A percentile compares a stretch with the other conserved stretches of the same genome.
phyloP scores from a whole-genome alignment of 192 early-diverging fungal species.

The Linnemannia exigua region DNA sequence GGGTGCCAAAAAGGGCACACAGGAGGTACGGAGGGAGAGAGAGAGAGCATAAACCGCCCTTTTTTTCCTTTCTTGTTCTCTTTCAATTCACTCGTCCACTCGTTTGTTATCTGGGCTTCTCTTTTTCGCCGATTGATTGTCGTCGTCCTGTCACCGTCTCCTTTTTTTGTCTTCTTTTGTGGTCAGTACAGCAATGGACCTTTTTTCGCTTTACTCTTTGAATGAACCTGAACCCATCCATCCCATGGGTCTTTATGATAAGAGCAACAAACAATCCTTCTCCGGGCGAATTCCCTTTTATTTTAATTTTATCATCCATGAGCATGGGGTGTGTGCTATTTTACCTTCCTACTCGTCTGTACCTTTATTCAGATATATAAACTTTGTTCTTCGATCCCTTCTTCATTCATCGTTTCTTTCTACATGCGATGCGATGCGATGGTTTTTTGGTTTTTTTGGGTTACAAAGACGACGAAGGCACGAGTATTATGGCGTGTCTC shows the following conservation, averaged over 20 bases:
- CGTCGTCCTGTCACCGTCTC: background rate
- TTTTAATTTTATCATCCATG: background rate
- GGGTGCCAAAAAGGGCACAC: background rate
- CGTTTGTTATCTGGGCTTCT: background rate
- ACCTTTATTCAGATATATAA: background rate
- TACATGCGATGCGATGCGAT: constrained; percentile 2
- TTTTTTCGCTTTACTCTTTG: background rate
- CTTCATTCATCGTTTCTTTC: background rate
- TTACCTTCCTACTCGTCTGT: background rate
- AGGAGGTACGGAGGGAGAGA: background rate
- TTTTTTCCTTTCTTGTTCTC: constrained; percentile 5
- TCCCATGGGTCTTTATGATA: background rate
- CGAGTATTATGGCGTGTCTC: background rate
- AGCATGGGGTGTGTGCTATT: background rate
- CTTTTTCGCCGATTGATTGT: background rate
- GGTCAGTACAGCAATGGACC: background rate
- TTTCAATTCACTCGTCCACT: background rate
- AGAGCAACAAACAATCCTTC: background rate
- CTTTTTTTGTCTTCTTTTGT: background rate
- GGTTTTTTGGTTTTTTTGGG: background rate
- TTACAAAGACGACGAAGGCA: background rate
- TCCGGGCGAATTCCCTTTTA: background rate
- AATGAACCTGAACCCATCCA: no score
- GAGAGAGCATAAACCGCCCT: background rate
- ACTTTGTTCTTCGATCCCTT: background rate